phyloP scores from a whole-genome alignment of 2,329 filamentous ascomycete genomes.

The Chaetomiaceae sp. region DNA sequence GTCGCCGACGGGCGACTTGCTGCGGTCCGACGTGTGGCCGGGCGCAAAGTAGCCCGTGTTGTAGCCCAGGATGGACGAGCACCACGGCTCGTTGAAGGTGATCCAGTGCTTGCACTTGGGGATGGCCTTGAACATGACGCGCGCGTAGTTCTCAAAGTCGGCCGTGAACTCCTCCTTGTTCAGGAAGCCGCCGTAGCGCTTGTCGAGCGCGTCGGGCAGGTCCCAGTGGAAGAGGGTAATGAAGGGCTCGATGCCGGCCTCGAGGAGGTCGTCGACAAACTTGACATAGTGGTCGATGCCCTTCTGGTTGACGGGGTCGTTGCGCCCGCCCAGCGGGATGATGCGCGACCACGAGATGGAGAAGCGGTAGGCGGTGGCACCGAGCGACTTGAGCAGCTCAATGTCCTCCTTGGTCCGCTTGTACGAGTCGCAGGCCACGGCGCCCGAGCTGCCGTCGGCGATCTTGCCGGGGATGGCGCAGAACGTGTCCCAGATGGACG shows the following conservation, averaged over 20 bases:
- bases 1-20: conserved; percentile 66
- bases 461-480: conserved; percentile 78
- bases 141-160: conserved; percentile 76
- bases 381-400: conserved; percentile 67
- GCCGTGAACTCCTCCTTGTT: conserved; percentile 78
- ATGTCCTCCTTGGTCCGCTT: conserved; percentile 75
- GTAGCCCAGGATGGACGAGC: conserved; percentile 75
- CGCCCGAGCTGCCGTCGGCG: conserved; percentile 69
- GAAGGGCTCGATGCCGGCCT: conserved; percentile 72
- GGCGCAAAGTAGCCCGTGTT: conserved; percentile 74
- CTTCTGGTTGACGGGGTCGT: conserved; percentile 74
- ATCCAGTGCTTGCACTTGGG: conserved; percentile 83
- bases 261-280: conserved; percentile 73
- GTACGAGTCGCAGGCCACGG: conserved; percentile 82
- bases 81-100: conserved; percentile 89
- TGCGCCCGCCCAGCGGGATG: conserved; percentile 77
- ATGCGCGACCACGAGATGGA: conserved; percentile 81
- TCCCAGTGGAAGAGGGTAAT: conserved; percentile 89
- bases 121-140: conserved; percentile 68
- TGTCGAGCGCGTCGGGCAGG: conserved; percentile 70
- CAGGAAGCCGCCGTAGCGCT: conserved; percentile 75
- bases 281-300: conserved; percentile 75
- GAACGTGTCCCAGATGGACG: conserved; percentile 90
- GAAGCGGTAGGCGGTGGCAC: conserved; percentile 75
- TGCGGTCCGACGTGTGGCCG: conserved; percentile 73